Percentiles rank a stretch among this genome's conserved stretches.
phyloP scores from a whole-genome alignment of 2,329 filamentous ascomycete genomes.

The Penicillium sp. region DNA sequence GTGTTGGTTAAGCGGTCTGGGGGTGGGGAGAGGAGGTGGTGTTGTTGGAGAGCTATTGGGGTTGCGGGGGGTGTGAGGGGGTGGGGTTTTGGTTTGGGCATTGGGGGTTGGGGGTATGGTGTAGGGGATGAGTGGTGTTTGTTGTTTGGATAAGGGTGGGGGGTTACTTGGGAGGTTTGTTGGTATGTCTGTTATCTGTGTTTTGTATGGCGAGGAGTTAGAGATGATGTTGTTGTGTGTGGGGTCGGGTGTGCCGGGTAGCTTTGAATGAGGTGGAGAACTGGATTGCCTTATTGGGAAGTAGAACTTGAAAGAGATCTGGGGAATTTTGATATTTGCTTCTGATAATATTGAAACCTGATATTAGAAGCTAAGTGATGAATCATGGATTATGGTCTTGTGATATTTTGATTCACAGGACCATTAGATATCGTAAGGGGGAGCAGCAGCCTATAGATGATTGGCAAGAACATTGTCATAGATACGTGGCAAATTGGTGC shows the following conservation, averaged over 20 bases:
- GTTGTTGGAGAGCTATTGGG: slow-evolving; percentile 23
- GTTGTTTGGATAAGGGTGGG: not conserved
- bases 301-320: not conserved
- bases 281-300: not conserved
- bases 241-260: not conserved
- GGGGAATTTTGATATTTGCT: too few relatives aligned
- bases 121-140: not conserved
- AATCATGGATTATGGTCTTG: too few relatives aligned
- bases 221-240: not conserved
- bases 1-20: slow-evolving; percentile 25
- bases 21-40: slow-evolving; percentile 24
- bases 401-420: too few relatives aligned
- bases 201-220: too few relatives aligned
- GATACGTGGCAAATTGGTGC: too few relatives aligned
- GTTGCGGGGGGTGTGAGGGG: slow-evolving; percentile 21
- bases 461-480: too few relatives aligned
- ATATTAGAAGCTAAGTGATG: too few relatives aligned
- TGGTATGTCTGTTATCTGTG: too few relatives aligned
- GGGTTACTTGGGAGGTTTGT: not conserved
- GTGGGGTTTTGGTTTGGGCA: slow-evolving; percentile 2
- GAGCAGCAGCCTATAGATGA: too few relatives aligned
- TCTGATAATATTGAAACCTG: too few relatives aligned
- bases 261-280: not conserved
- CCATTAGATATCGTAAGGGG: too few relatives aligned
- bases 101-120: not conserved